phyloP scores from a whole-genome alignment of 2,329 filamentous ascomycete species.

The Clonostachys byssicola region DNA sequence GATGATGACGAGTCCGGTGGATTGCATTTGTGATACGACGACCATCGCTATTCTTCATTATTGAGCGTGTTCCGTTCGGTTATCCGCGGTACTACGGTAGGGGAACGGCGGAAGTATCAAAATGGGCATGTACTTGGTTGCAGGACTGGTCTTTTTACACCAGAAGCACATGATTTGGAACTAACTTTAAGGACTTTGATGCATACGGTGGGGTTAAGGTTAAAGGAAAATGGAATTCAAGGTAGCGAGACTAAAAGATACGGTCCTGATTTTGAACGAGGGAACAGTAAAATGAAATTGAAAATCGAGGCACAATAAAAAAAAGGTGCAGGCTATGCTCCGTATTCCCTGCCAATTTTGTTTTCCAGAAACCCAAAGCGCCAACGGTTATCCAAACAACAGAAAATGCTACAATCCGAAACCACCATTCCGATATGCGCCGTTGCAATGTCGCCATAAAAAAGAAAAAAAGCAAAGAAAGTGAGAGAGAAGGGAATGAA shows the following conservation, averaged over 20 bases:
- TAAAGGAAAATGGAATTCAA: no score
- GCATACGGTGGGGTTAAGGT: no score
- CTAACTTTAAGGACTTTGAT: no score
- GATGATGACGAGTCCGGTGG: slow-evolving; percentile 48
- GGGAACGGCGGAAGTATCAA: no score
- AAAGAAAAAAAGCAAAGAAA: slow-evolving; percentile 4
- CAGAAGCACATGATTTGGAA: no score
- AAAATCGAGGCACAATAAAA: slow-evolving; percentile 3
- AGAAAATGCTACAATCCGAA: slow-evolving; percentile 3
- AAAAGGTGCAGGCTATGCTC: no score
- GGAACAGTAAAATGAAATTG: slow-evolving; percentile 4
- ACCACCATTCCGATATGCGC: slow-evolving; percentile 4
- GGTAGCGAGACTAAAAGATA: no score
- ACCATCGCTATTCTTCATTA: neutral
- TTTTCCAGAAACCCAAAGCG: no score
- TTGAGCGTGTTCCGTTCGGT: neutral
- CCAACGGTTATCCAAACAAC: neutral
- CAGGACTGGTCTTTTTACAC: no score
- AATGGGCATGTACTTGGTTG: no score
- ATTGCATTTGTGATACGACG: slow-evolving; percentile 50
- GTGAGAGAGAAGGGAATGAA: neutral
- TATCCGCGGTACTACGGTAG: no score
- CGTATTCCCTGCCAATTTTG: no score
- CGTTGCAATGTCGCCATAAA: slow-evolving; percentile 9
- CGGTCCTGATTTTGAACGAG: slow-evolving; percentile 14